Base-by-base conservation (phyloP, 164 flowering plant genomes). In the Chimonanthus praecox region DNA sequence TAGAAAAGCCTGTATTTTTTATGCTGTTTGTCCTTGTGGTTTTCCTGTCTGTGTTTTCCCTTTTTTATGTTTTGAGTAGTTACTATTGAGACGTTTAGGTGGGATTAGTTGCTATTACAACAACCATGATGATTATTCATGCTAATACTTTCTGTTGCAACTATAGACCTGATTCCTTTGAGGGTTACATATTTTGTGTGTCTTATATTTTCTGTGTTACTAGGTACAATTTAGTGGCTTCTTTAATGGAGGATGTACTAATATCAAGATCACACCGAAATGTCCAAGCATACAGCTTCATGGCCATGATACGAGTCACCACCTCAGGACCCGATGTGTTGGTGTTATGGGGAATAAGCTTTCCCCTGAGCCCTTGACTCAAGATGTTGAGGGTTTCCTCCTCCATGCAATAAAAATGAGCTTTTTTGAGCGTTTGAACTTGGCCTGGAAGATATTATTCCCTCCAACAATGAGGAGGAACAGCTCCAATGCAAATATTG, bases 391-490 rank as follows among this genome's bases (percentile, higher is more conserved):
- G 77, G 82, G 75, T 72, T 84, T 93, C 68, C 89, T 95, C 71
- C 83, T 87, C 10, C 87, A 83, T 78, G 90, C 96, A 64, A 82
- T 88, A 44, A 86, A 85, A 73, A 86, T 95, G 98, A 86, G 82
- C 81, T 93, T 95, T 83, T 82, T 92, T 48, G 97, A 95, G 72
- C 93, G 98, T 48, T 72, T 93, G 48, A 89, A 80, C 83, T 80
- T 95, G 83, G 99, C 99, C 4, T 93, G 97, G 99, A 93, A 86
- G 83, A 90, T 95, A 64, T 45, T 95, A 7, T 95, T 93, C 77
- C 99, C 98, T 33, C 78, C 98, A 47, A 79, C 82, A 45, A 54
- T 82, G 44, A 46, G 84, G 7, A 83, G 80, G 78, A 87, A 78
- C 72, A 88, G 73, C 82, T 89, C 99, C 6, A 91, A 91, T 80